Conservation (phyloP, 306 rosid genomes). For the Luffa acutangula region DNA sequence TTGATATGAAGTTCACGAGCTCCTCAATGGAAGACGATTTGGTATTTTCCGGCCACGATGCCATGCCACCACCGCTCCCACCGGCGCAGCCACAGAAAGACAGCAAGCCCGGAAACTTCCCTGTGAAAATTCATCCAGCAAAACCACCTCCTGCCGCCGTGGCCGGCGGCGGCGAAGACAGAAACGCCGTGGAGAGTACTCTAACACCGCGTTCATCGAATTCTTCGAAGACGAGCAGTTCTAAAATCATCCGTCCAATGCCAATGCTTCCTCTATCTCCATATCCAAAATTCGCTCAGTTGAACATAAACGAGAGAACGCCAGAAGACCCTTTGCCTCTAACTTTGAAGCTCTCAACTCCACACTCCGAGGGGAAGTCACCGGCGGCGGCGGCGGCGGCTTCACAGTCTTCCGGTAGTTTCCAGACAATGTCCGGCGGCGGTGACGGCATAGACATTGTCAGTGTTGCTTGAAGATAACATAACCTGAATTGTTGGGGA, state of each 20-base stretch:
- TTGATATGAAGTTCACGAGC: conserved; percentile 29
- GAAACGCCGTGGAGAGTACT: not conserved
- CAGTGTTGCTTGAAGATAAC: conserved; percentile 55
- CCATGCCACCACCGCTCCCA: conserved; percentile 6
- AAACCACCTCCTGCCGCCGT: not conserved
- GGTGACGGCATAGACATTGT: conserved; percentile 41
- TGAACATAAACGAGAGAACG: conserved; percentile 40
- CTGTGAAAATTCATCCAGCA: not conserved
- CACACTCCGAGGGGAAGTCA: conserved; percentile 28
- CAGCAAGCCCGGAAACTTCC: conserved; percentile 21
- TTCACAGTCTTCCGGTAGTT: conserved; percentile 36
- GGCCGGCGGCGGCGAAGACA: not conserved
- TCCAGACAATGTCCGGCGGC: conserved; percentile 48
- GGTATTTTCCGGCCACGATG: conserved; percentile 20
- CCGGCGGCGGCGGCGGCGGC: not conserved
- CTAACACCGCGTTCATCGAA: not conserved
- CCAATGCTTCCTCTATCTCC: conserved; percentile 60
- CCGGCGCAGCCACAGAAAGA: conserved; percentile 21
- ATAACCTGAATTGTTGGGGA: not conserved
- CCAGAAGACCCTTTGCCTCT: conserved; percentile 26
- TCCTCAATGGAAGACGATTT: conserved; percentile 48
- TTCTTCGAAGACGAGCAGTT: not conserved
- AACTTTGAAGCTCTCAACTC: conserved; percentile 34
- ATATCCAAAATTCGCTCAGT: conserved; percentile 50
- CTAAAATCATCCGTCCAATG: conserved; percentile 49